Evolutionary conservation across 2,329 filamentous ascomycete genomes (phyloP).

Genomic region (Xylariomycetidae sp.): DNA sequence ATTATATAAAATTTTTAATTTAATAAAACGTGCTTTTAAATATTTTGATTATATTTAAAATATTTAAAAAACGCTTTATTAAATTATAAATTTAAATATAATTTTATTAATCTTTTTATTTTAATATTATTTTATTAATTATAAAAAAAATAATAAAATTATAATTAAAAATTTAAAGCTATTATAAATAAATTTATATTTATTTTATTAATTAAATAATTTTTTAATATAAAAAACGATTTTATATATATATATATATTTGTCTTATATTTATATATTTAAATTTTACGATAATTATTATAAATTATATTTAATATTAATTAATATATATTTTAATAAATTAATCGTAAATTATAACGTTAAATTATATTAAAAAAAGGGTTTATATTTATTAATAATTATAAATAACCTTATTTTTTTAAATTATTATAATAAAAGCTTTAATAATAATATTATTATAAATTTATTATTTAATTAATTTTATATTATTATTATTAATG

Average conservation of each 20-base stretch:
- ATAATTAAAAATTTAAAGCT: constrained; percentile 8
- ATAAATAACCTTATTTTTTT: constrained; percentile 2
- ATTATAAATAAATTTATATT: constrained; percentile 13
- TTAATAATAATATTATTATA: neutral
- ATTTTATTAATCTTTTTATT: constrained; percentile 10
- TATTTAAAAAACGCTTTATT: constrained; percentile 9
- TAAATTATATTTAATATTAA: constrained; percentile 11
- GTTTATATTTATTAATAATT: constrained; percentile 8
- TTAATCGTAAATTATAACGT: constrained; percentile 6
- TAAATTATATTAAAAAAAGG: constrained; percentile 12
- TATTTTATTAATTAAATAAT: constrained; percentile 12
- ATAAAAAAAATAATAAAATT: constrained; percentile 9
- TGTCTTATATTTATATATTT: constrained; percentile 11
- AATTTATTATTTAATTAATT: neutral
- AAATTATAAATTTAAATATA: constrained; percentile 8
- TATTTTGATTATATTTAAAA: neutral
- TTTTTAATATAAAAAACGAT: constrained; percentile 8
- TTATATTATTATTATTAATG: too few relatives aligned
- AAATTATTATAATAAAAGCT: too few relatives aligned
- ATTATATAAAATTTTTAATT: neutral
- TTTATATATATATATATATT: constrained; percentile 10
- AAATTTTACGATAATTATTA: constrained; percentile 11
- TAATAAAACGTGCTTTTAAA: neutral
- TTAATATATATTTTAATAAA: constrained; percentile 9
- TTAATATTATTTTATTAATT: constrained; percentile 13